Evolutionary conservation across 441 rosid species (phyloP), one percentile per base, ranked within the genome.

Genomic region (Adansonia madagascariensis): DNA sequence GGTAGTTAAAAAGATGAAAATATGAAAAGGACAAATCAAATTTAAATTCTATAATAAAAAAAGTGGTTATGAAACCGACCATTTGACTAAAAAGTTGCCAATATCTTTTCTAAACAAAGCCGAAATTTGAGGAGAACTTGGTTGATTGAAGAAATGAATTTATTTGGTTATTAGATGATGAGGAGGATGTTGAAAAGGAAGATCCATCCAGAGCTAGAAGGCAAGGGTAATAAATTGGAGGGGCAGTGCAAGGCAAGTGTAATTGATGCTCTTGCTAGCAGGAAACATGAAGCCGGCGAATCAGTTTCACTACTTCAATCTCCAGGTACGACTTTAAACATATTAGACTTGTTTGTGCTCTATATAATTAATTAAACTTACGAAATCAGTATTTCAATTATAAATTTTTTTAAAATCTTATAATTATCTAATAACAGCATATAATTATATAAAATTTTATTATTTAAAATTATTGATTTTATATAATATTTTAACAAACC

Each of bases 121-220:
- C 6, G 10, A 73, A 43, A 46, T 73, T 43, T 59, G 43, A 69
- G 52, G 27, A 62, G 0, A 43, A 57, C 3, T 22, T 47, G 22
- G 15, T 24, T 27, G 20, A 7, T 22, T 56, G 14, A 75, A 27
- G 6, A 9, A 35, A 20, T 27, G 11, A 49, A 49, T 20, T 43
- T 15, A 9, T 20, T 53, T 76, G 8, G n/a, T 67, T 24, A 39
- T 57, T 52, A 94, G 98, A 80, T 94, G 92, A 86, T 92, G 89
- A 91, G 81, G 87, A 90, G 88, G 79, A 88, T 94, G 94, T 27
- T 94, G 79, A 94, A 89, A 86, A 92, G 89, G 86, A 94, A 94
- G 86, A 91, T 94, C 73, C 97, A 94, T 79, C 97, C 98, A 31
- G 97, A 92, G 75, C 71, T 86, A 18, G 89, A 92, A 77, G 82